phyloP scores from a whole-genome alignment of 2,329 filamentous ascomycete genomes.

The Aspergillus nomiae region DNA sequence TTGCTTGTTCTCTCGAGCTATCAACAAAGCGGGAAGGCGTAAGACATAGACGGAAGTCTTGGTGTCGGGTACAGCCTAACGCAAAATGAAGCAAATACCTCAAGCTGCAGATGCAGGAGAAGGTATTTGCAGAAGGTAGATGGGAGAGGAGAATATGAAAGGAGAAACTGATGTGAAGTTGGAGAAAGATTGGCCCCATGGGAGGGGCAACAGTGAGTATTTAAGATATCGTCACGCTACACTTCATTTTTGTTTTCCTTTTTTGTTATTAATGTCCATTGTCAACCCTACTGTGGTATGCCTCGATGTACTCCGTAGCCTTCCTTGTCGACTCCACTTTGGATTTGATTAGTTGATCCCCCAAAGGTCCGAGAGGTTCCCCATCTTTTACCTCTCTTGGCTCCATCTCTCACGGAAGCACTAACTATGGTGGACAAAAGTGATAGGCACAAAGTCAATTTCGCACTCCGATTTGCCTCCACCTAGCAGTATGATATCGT shows the following conservation, averaged over 20 bases:
- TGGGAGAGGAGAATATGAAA: neutral
- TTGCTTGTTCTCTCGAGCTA: conserved; percentile 18
- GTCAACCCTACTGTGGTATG: neutral
- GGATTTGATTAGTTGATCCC: conserved; percentile 5
- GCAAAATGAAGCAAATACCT: conserved; percentile 5
- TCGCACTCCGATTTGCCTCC: conserved; percentile 6
- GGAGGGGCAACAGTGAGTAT: conserved; percentile 12
- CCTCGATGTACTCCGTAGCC: neutral
- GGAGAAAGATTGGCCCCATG: neutral
- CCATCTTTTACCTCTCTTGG: conserved; percentile 11
- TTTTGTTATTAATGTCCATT: conserved; percentile 3
- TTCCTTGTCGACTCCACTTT: conserved; percentile 10
- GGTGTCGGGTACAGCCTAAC: conserved; percentile 10
- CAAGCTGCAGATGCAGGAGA: neutral
- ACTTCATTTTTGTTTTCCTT: conserved; percentile 2
- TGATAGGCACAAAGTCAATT: conserved; percentile 3
- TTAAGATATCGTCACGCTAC: conserved; percentile 7
- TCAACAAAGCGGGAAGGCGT: conserved; percentile 13
- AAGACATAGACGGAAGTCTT: conserved; percentile 3
- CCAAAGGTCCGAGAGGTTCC: conserved; percentile 7
- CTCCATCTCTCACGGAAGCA: conserved; percentile 2
- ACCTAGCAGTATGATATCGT: conserved; percentile 1
- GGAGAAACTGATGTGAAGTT: conserved; percentile 1
- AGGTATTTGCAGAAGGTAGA: neutral
- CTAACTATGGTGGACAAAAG: conserved; percentile 3